A percentile compares a stretch with the other conserved stretches of the same genome.
Evolutionary conservation across 495 filamentous ascomycete genomes (phyloP).

Genomic region (Physcia stellaris): DNA sequence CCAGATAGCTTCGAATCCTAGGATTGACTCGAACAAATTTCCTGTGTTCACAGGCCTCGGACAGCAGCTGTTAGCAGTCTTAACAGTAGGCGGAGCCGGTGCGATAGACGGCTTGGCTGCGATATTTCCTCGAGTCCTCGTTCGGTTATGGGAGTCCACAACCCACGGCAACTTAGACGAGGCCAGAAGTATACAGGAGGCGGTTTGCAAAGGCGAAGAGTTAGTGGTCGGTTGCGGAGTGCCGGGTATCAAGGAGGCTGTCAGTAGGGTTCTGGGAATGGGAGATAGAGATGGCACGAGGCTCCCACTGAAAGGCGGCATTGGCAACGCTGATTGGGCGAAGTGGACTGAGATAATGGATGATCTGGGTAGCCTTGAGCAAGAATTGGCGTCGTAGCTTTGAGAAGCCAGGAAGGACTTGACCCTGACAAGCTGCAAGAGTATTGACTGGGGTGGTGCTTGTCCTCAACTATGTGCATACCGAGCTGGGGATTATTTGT

Average conservation of each 20-base stretch:
- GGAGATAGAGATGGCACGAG: too few relatives aligned
- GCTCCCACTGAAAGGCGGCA: too few relatives aligned
- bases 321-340: too few relatives aligned
- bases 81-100: constrained; percentile 44
- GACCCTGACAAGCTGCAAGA: too few relatives aligned
- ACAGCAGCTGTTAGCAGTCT: constrained; percentile 47
- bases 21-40: constrained; percentile 35
- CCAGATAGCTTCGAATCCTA: constrained; percentile 38
- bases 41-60: constrained; percentile 50
- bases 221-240: constrained; percentile 41
- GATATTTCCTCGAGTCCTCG: constrained; percentile 46
- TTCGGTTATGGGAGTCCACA: constrained; percentile 31
- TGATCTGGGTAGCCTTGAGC: too few relatives aligned
- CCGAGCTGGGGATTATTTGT: too few relatives aligned
- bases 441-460: too few relatives aligned
- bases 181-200: constrained; percentile 35
- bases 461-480: too few relatives aligned
- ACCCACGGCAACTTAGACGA: constrained; percentile 21
- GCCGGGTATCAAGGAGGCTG: constrained; percentile 50
- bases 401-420: too few relatives aligned
- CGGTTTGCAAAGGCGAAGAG: constrained; percentile 43
- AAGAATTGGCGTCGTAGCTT: too few relatives aligned
- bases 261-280: constrained; percentile 34
- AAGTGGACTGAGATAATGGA: too few relatives aligned
- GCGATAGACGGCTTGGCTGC: constrained; percentile 51